phyloP scores from a whole-genome alignment of 176 grass and related monocot species.

The Saccharum spontaneum region DNA sequence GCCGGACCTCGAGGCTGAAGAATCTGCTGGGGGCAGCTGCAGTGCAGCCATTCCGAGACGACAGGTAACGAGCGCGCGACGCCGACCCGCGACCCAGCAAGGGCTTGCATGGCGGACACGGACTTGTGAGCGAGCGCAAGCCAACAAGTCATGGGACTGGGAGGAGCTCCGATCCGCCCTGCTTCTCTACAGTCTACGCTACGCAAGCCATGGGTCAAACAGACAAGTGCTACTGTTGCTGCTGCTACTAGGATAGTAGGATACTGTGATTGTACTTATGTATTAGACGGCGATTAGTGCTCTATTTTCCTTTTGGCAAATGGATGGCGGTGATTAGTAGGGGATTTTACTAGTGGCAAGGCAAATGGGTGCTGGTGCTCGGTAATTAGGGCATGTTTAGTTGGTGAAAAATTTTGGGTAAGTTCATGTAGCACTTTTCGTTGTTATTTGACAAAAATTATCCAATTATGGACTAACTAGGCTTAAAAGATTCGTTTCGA shows the following conservation, averaged over 20 bases:
- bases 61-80: conserved; percentile 40
- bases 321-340: neutral
- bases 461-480: too few species aligned
- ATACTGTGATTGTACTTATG: neutral
- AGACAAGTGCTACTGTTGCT: neutral
- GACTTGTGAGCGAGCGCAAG: conserved; percentile 38
- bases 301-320: neutral
- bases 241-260: neutral
- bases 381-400: neutral
- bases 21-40: conserved; percentile 23
- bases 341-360: neutral
- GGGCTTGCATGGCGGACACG: conserved; percentile 27
- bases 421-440: too few species aligned
- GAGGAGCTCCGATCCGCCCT: too few species aligned
- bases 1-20: conserved; percentile 34
- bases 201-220: conserved; percentile 36
- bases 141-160: neutral
- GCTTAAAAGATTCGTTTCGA: too few species aligned
- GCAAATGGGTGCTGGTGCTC: neutral
- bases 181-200: neutral
- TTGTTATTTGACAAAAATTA: too few species aligned
- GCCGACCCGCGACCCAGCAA: too few species aligned
- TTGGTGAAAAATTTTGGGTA: too few species aligned
- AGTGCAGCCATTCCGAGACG: conserved; percentile 39
- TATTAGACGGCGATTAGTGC: too few species aligned